Evolutionary conservation across 257 asterid species (phyloP).

Genomic region (Salvia rosmarinus): DNA sequence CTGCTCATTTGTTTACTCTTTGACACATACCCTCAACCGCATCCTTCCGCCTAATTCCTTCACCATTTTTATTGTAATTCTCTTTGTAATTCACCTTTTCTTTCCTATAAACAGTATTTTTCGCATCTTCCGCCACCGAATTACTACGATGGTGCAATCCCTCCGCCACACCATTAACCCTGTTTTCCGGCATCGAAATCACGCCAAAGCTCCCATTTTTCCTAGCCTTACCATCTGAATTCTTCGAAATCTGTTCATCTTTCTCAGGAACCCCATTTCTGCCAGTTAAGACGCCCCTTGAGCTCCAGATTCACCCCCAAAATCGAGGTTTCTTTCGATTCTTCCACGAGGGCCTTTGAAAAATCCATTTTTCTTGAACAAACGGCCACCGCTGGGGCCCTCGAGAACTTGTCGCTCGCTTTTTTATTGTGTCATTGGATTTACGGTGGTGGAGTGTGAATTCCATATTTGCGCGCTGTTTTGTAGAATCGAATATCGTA

Average conservation of each 20-base stretch:
- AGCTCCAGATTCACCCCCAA: slow-evolving; percentile 33
- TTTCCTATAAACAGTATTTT: slow-evolving; percentile 31
- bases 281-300: slow-evolving; percentile 39
- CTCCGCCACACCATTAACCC: slow-evolving; percentile 33
- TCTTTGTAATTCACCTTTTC: slow-evolving; percentile 30
- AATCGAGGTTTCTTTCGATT: slow-evolving; percentile 32
- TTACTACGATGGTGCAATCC: slow-evolving; percentile 26
- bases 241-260: slow-evolving; percentile 24
- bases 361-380: slow-evolving; percentile 30
- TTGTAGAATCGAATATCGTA: slow-evolving; percentile 48
- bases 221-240: slow-evolving; percentile 32
- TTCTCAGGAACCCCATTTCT: slow-evolving; percentile 31
- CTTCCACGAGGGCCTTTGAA: slow-evolving; percentile 36
- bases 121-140: slow-evolving; percentile 19
- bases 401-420: slow-evolving; percentile 39
- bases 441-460: slow-evolving; percentile 47
- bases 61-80: slow-evolving; percentile 20
- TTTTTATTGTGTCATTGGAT: slow-evolving; percentile 37
- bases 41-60: background rate
- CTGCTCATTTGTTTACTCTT: too few species aligned
- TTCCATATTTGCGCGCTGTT: slow-evolving; percentile 45
- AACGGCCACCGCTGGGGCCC: slow-evolving; percentile 18
- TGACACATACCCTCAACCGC: slow-evolving; percentile 6
- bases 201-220: slow-evolving; percentile 35
- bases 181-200: slow-evolving; percentile 32